Percentiles rank a stretch among this genome's conserved stretches.
Conservation (phyloP, 208 protist species). For the Crithidia expoeki region DNA sequence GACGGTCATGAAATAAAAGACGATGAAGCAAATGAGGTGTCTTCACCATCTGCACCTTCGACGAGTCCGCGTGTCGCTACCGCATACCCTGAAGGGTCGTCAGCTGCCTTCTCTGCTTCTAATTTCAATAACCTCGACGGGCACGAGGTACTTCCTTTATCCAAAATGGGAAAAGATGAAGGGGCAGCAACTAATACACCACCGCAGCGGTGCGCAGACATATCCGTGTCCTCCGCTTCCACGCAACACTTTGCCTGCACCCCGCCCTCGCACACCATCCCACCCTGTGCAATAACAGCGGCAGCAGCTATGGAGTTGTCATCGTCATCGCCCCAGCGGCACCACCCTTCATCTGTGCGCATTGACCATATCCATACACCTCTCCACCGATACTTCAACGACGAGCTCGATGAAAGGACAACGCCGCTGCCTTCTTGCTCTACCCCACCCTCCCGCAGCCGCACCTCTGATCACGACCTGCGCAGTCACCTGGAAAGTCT, state of each 20-base stretch:
- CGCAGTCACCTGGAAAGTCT: conserved; percentile 11
- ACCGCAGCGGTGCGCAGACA: neutral
- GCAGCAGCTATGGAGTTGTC: neutral
- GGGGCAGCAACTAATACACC: neutral
- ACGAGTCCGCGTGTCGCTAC: neutral
- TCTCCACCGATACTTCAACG: neutral
- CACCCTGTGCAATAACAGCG: neutral
- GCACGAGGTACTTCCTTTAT: too few relatives aligned
- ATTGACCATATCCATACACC: neutral
- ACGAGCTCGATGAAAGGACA: neutral
- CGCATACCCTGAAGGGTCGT: too few relatives aligned
- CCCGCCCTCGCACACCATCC: neutral
- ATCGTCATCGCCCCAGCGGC: neutral
- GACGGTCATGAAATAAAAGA: neutral
- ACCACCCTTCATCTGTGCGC: neutral
- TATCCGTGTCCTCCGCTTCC: neutral
- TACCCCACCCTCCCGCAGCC: conserved; percentile 13
- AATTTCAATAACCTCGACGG: too few relatives aligned
- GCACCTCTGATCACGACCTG: conserved; percentile 17
- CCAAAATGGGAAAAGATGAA: too few relatives aligned
- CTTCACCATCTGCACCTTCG: neutral
- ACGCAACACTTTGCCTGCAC: conserved; percentile 14
- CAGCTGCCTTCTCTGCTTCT: too few relatives aligned
- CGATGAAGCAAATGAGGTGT: neutral
- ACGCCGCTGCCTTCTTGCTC: conserved; percentile 14